Conservation (phyloP, 345 rosid genomes). For the Eucalyptus sp. region DNA sequence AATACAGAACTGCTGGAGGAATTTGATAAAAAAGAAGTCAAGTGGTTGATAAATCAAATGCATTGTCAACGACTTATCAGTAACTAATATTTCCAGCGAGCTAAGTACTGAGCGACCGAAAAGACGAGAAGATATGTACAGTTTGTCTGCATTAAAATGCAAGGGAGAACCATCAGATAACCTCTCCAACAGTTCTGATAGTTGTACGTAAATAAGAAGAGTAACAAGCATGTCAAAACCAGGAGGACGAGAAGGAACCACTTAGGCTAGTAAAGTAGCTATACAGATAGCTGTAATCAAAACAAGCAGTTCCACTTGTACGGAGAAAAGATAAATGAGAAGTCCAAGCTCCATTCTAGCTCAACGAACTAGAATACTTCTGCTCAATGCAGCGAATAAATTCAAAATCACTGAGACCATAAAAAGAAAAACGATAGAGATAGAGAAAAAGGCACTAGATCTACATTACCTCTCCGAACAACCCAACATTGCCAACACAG, state of each 20-base stretch:
- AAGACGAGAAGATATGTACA: neutral
- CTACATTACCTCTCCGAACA: constrained; percentile 22
- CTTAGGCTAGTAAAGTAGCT: neutral
- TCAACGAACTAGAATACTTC: neutral
- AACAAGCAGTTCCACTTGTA: neutral
- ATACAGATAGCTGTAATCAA: neutral
- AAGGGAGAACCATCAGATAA: neutral
- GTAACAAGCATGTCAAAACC: neutral
- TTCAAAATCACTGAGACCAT: neutral
- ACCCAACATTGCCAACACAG: neutral
- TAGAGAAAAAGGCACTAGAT: neutral
- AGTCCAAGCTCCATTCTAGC: neutral
- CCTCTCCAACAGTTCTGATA: neutral
- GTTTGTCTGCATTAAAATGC: neutral
- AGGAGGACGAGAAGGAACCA: neutral
- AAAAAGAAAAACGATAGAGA: neutral
- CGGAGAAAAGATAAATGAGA: neutral
- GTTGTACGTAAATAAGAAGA: neutral
- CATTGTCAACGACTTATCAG: neutral
- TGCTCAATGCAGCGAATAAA: neutral
- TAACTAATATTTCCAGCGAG: neutral
- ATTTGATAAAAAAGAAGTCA: neutral
- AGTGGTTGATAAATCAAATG: neutral
- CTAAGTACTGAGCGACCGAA: neutral
- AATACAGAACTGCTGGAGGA: neutral